Conservation (phyloP, 306 rosid genomes). For the Crataegus laevigata region DNA sequence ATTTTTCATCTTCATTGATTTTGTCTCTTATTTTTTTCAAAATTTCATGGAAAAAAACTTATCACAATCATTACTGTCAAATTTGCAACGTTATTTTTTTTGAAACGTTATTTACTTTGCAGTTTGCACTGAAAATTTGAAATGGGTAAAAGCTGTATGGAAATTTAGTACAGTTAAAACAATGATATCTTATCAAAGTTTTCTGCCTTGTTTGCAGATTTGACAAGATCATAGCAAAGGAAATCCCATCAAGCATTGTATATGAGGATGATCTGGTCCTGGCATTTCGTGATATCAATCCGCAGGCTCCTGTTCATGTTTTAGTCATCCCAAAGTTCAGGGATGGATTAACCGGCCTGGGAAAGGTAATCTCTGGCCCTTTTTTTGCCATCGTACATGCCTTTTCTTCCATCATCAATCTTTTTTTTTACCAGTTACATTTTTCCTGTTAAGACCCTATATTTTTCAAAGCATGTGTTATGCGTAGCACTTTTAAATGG, state of each 20-base stretch:
- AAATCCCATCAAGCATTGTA: conserved; percentile 76
- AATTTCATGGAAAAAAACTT: neutral
- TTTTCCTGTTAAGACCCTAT: too few relatives aligned
- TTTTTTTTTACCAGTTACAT: neutral
- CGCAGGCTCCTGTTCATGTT: conserved; percentile 90
- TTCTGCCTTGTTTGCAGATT: conserved; percentile 38
- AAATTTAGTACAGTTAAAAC: neutral
- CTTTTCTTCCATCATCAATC: neutral
- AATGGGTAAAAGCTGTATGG: neutral
- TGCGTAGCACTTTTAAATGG: too few relatives aligned
- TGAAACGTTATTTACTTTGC: too few relatives aligned
- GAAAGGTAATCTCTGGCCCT: conserved; percentile 39
- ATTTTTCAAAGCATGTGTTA: too few relatives aligned
- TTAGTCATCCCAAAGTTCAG: conserved; percentile 75
- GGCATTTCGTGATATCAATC: conserved; percentile 76
- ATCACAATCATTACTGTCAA: neutral
- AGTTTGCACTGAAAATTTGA: neutral
- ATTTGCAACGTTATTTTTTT: neutral
- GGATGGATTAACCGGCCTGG: conserved; percentile 77
- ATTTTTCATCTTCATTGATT: neutral
- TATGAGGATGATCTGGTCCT: conserved; percentile 71
- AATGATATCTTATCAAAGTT: neutral
- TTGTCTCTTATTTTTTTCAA: neutral
- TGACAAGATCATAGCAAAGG: conserved; percentile 87
- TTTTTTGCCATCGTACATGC: neutral